Base-by-base conservation (phyloP, 208 protist species). In the Leishmania martiniquensis region DNA sequence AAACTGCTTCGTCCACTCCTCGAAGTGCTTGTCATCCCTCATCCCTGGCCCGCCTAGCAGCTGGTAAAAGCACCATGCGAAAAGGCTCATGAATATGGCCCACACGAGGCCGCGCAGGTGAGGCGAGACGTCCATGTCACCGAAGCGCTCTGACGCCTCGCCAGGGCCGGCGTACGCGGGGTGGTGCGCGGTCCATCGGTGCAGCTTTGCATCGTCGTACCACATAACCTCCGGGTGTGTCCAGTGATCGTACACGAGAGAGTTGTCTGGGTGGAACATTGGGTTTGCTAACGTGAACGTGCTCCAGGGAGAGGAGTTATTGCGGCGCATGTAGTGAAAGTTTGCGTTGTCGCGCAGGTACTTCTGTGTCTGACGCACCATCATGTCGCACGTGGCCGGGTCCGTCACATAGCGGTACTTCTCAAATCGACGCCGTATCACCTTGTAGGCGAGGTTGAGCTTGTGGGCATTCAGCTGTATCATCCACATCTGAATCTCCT, bases 301-400 rank as follows among this genome's bases (percentile, higher is more conserved):
- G 71, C 85, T 91, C 91, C 89, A 93, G 52, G 94, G 94, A 22
- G 90, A 95, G 76, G 79, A 45, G 75, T 94, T 95, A 85, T 97
- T 96, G 68, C 89, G 87, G n/a, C 94, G 90, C 78, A 97, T 51
- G 74, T 87, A 97, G 77, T 95, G 85, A 72, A 88, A 89, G 83
- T 90, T 91, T 12, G 89, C 89, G 83, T 93, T 96, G 60, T 97
- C 94, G 47, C 94, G 90, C 63, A 97, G 84, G 80, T 97, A 97
- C 84, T 97, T 97, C 76, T 97, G 94, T 20, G 94, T 95, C 85
- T 97, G 85, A 4, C 94, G 91, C 87, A 97, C 94, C 94, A 97
- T 97, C 94, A 97, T 97, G 62, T 97, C 94, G 80, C 94, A 97
- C 72, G 88, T 92, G 17, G 92, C 94, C 17, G 94, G 94, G 75